Evolutionary conservation across 192 early-diverging fungal species (phyloP).

Genomic region (Coemansia sp.): DNA sequence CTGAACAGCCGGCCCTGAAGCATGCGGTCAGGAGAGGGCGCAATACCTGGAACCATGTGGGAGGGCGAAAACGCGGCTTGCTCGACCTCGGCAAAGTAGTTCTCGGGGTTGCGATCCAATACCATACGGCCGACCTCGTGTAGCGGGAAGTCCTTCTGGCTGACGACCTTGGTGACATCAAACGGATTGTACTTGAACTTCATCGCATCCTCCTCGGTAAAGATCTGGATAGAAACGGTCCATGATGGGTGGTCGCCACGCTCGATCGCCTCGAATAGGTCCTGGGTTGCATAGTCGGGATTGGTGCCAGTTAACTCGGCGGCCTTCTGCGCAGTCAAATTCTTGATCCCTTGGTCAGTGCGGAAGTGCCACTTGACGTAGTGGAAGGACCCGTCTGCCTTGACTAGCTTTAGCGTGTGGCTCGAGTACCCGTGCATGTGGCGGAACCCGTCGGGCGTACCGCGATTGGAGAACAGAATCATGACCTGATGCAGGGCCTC

Average conservation of each 20-base stretch:
- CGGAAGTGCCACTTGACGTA: conserved; percentile 87
- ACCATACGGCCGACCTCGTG: conserved; percentile 71
- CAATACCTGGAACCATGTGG: conserved; percentile 71
- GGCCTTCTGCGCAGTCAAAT: conserved; percentile 59
- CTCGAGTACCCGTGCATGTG: conserved; percentile 83
- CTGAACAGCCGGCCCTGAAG: conserved; percentile 75
- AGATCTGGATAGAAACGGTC: conserved; percentile 67
- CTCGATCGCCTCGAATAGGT: conserved; percentile 66
- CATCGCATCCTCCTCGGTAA: conserved; percentile 61
- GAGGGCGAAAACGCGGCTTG: conserved; percentile 74
- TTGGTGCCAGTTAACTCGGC: conserved; percentile 54
- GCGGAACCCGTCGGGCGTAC: conserved; percentile 77
- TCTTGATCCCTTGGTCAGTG: conserved; percentile 68
- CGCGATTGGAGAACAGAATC: conserved; percentile 83
- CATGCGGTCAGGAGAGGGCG: conserved; percentile 67
- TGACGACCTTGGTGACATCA: conserved; percentile 71
- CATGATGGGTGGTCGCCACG: conserved; percentile 68
- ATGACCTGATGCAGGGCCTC: conserved; percentile 82
- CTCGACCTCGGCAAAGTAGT: conserved; percentile 79
- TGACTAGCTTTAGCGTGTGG: conserved; percentile 75
- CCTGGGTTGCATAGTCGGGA: conserved; percentile 64
- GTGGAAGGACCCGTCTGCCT: conserved; percentile 61
- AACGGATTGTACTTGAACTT: conserved; percentile 69
- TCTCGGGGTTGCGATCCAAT: conserved; percentile 71
- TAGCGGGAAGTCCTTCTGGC: conserved; percentile 67